phyloP scores from a whole-genome alignment of 768 basidiomycete species.

The Wakefieldia striispora region DNA sequence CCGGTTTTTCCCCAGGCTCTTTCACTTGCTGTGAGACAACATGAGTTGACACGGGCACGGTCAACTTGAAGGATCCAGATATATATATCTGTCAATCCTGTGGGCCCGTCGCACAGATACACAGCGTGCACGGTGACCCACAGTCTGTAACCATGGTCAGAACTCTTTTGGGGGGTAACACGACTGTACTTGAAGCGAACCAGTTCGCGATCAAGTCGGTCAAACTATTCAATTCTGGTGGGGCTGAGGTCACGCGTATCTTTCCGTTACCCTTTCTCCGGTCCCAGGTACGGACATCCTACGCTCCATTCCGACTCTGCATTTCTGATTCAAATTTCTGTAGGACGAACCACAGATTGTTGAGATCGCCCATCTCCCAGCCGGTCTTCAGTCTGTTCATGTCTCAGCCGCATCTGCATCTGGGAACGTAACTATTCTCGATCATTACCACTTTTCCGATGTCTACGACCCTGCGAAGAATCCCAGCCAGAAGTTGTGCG shows the following conservation, averaged over 20 bases:
- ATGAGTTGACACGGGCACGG: too few relatives aligned
- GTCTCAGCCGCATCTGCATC: too few relatives aligned
- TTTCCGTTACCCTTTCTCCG: constrained; percentile 17
- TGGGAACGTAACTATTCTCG: too few relatives aligned
- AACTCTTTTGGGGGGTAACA: not conserved
- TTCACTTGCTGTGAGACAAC: too few relatives aligned
- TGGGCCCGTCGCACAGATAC: too few relatives aligned
- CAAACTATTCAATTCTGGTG: constrained; percentile 13
- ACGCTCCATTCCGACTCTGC: too few relatives aligned
- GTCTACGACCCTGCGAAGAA: not conserved
- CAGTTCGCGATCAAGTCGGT: constrained; percentile 17
- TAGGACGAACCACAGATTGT: constrained; percentile 8
- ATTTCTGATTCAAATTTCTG: not conserved
- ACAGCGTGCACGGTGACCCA: not conserved
- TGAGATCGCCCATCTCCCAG: too few relatives aligned
- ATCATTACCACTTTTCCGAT: not conserved
- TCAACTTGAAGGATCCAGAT: too few relatives aligned
- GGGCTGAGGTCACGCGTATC: constrained; percentile 18
- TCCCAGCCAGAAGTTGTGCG: constrained; percentile 4
- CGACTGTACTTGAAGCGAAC: not conserved
- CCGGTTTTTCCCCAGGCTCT: too few relatives aligned
- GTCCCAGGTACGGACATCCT: constrained; percentile 1
- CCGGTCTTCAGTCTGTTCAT: too few relatives aligned
- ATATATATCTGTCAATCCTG: too few relatives aligned
- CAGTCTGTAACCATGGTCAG: constrained; percentile 1